A percentile compares a stretch with the other conserved stretches of the same genome.
These are phyloP conservation scores for Corylus heterophylla DNA, from an alignment of 306 rosid genomes.

Conservation along the genomic window DNA sequence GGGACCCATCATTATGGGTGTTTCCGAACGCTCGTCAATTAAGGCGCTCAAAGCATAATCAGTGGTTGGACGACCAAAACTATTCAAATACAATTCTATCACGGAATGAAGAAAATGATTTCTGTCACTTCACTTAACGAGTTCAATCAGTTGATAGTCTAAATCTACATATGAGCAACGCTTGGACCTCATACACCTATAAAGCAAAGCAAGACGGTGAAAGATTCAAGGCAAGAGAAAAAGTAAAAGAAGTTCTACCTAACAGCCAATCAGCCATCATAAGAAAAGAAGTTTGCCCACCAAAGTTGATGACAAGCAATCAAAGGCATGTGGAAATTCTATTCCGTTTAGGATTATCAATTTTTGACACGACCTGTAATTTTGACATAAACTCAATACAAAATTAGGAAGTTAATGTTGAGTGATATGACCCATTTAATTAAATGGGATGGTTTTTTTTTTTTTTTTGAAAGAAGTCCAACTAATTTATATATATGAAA, in stretches of 20 bases:
- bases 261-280: not conserved
- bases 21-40: not conserved
- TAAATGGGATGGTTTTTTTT: no score
- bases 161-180: constrained; percentile 12
- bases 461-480: no score
- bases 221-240: constrained; percentile 34
- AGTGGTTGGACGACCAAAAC: not conserved
- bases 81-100: constrained; percentile 22
- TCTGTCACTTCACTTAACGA: constrained; percentile 10
- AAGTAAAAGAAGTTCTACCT: constrained; percentile 31
- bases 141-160: constrained; percentile 17
- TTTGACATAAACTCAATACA: no score
- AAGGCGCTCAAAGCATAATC: not conserved
- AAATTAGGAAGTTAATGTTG: no score
- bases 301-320: not conserved
- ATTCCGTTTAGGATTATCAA: not conserved
- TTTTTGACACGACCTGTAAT: no score
- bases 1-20: not conserved
- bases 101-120: constrained; percentile 21
- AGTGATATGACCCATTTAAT: no score
- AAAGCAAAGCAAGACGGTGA: constrained; percentile 37
- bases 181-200: constrained; percentile 28
- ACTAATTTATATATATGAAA: no score
- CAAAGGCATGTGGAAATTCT: not conserved
- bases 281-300: not conserved